Conservation (phyloP, 345 rosid species). For the Schrenkiella parvula region DNA sequence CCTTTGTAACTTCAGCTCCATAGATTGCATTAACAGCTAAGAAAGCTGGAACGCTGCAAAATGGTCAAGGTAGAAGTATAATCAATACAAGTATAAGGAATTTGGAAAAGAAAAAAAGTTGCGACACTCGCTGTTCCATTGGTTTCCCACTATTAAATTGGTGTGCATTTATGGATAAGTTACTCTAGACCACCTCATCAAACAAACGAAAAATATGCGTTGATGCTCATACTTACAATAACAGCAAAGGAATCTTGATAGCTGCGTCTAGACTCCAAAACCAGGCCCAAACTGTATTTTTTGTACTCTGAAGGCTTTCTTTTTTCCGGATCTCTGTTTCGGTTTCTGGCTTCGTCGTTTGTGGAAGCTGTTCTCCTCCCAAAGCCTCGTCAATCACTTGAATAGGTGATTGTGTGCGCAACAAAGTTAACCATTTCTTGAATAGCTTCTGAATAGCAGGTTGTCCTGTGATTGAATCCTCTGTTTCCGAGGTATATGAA, state of each 20-base stretch:
- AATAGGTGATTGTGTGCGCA: constrained; percentile 50
- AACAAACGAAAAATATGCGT: not conserved
- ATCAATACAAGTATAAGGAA: constrained; percentile 5
- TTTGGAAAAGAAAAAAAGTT: not conserved
- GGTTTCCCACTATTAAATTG: not conserved
- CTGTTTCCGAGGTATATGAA: constrained; percentile 60
- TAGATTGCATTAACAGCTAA: constrained; percentile 53
- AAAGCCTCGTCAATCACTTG: constrained; percentile 50
- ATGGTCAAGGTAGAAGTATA: constrained; percentile 13
- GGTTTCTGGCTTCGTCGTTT: constrained; percentile 30
- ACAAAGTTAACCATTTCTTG: constrained; percentile 72
- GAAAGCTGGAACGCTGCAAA: constrained; percentile 65
- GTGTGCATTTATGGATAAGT: not conserved
- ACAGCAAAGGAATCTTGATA: constrained; percentile 61
- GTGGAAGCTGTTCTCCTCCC: constrained; percentile 46
- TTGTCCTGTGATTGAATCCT: constrained; percentile 50
- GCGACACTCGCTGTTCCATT: too few relatives aligned
- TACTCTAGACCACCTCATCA: not conserved
- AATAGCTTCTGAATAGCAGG: constrained; percentile 73
- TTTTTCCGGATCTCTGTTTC: constrained; percentile 40
- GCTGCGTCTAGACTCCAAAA: constrained; percentile 68
- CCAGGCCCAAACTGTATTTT: constrained; percentile 40
- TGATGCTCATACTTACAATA: constrained; percentile 59
- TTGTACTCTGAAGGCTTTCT: constrained; percentile 22
- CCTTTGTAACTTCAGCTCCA: constrained; percentile 79